phyloP scores from a whole-genome alignment of 495 filamentous ascomycete genomes.

The Daldinia caldariorum region DNA sequence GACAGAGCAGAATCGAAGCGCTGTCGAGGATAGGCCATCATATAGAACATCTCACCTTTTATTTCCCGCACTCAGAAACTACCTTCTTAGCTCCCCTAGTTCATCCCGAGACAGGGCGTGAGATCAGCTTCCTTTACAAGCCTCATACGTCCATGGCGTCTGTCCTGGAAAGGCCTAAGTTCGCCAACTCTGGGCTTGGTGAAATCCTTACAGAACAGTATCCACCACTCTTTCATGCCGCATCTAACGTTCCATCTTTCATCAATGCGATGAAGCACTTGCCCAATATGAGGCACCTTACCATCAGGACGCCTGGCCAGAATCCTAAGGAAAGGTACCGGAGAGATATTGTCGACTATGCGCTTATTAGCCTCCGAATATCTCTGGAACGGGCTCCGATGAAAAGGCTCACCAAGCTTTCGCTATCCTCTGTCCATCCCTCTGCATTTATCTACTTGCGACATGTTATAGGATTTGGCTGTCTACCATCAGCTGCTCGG shows the following conservation, averaged over 20 bases:
- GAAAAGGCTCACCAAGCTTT: slow-evolving; percentile 66
- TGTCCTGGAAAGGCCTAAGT: slow-evolving; percentile 65
- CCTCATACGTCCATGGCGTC: slow-evolving; percentile 67
- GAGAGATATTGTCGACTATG: slow-evolving; percentile 80
- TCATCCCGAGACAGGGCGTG: slow-evolving; percentile 73
- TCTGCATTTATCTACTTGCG: slow-evolving; percentile 76
- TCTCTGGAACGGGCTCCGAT: slow-evolving; percentile 74
- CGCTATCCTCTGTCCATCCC: slow-evolving; percentile 73
- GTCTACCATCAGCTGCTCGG: slow-evolving; percentile 67
- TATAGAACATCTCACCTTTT: slow-evolving; percentile 74
- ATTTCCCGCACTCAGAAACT: slow-evolving; percentile 71
- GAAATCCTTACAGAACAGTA: slow-evolving; percentile 82
- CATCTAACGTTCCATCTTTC: slow-evolving; percentile 83
- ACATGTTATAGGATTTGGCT: slow-evolving; percentile 70
- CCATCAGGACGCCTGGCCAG: slow-evolving; percentile 76
- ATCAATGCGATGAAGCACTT: slow-evolving; percentile 72
- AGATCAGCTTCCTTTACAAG: slow-evolving; percentile 77
- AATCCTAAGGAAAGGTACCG: slow-evolving; percentile 71
- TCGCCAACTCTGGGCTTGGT: slow-evolving; percentile 68
- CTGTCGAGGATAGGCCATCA: slow-evolving; percentile 76
- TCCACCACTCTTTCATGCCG: slow-evolving; percentile 82
- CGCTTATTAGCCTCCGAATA: slow-evolving; percentile 80
- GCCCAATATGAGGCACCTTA: slow-evolving; percentile 71
- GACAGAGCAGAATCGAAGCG: slow-evolving; percentile 71
- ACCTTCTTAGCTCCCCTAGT: slow-evolving; percentile 82